Percentiles rank a stretch among this genome's conserved stretches.
Conservation (phyloP, 176 grass and related monocot species). For the bread wheat (Triticum aestivum) region DNA sequence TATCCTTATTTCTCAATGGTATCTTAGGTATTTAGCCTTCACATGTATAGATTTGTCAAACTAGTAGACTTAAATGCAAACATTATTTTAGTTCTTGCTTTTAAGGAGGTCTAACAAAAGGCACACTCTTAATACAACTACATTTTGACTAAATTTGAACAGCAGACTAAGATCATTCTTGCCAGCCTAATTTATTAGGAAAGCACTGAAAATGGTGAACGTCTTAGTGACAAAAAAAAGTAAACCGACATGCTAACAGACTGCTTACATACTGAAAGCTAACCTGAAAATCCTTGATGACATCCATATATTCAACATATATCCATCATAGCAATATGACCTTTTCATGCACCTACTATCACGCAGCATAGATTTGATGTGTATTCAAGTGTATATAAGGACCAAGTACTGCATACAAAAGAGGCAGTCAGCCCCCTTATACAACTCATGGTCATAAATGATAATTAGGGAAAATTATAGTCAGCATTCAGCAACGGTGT, state of each 20-base stretch:
- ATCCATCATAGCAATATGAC: slow-evolving; percentile 86
- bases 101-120: not conserved
- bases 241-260: not conserved
- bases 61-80: not conserved
- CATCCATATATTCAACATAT: slow-evolving; percentile 45
- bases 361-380: not conserved
- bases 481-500: not conserved
- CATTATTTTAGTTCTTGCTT: not conserved
- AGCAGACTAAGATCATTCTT: not conserved
- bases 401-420: slow-evolving; percentile 61
- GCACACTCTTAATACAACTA: not conserved
- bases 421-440: not conserved
- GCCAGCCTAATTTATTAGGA: not conserved
- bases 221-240: no score
- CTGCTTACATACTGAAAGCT: slow-evolving; percentile 16
- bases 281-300: slow-evolving; percentile 92
- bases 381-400: slow-evolving; percentile 45
- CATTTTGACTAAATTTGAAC: not conserved
- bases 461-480: not conserved
- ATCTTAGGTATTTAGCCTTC: no score
- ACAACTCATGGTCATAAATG: not conserved
- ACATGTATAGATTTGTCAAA: not conserved
- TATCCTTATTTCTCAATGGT: not conserved
- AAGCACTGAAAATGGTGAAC: not conserved
- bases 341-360: slow-evolving; percentile 77